Percentiles rank a stretch among this genome's conserved stretches.
These are phyloP conservation scores for Rosa chinensis DNA, from an alignment of 306 rosid genomes.

Conservation along the genomic window DNA sequence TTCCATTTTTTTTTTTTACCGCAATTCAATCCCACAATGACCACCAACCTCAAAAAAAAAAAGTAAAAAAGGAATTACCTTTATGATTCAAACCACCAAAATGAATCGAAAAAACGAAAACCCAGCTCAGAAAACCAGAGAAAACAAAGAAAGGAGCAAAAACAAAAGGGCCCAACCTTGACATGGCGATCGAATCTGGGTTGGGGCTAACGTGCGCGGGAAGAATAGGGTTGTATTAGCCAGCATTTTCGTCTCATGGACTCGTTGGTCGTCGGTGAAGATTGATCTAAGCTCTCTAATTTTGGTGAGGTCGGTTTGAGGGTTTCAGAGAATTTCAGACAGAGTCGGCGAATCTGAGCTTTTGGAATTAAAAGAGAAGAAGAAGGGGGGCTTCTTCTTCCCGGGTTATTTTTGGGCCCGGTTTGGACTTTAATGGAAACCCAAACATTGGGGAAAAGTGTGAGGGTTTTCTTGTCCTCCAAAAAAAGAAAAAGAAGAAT, in stretches of 20 bases:
- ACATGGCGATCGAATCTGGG: slow-evolving; percentile 44
- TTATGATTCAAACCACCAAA: background rate
- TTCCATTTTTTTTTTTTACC: background rate
- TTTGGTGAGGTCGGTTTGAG: slow-evolving; percentile 19
- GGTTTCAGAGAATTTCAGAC: slow-evolving; percentile 9
- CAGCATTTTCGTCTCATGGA: slow-evolving; percentile 40
- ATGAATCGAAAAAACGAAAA: background rate
- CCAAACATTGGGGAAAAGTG: background rate
- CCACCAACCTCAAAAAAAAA: background rate
- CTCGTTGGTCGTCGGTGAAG: slow-evolving; percentile 18
- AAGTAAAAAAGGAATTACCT: background rate
- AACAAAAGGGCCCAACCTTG: slow-evolving; percentile 33
- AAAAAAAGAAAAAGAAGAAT: background rate
- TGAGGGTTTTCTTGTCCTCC: background rate
- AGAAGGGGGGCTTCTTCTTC: background rate
- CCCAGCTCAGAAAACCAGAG: background rate
- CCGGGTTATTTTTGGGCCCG: slow-evolving; percentile 22
- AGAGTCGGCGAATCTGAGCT: background rate
- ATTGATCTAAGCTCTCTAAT: slow-evolving; percentile 2
- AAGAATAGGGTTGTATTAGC: slow-evolving; percentile 12
- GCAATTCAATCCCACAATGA: background rate
- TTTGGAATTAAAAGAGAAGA: background rate
- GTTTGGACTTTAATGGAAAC: too few species aligned
- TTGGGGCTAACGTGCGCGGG: slow-evolving; percentile 23
- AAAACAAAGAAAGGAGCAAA: background rate